Evolutionary conservation across 2,329 filamentous ascomycete species (phyloP).

Genomic region (Nemania sp.): DNA sequence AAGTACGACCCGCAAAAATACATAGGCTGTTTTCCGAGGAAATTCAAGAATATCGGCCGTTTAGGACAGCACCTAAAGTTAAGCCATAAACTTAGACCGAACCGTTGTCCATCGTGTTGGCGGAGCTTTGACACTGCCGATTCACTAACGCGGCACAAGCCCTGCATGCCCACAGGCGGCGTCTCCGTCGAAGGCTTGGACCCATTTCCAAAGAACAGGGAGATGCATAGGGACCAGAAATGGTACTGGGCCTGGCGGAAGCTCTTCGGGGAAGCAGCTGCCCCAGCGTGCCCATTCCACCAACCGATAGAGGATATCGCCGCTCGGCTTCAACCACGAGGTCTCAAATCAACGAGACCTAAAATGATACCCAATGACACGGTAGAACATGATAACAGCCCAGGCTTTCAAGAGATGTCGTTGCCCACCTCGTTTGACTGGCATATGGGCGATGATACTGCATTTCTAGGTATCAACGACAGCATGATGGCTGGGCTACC

Average conservation of each 20-base stretch:
- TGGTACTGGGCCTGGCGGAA: constrained; percentile 20
- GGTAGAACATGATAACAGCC: neutral
- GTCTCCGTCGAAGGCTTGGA: constrained; percentile 4
- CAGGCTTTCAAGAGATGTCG: neutral
- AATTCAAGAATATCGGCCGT: constrained; percentile 7
- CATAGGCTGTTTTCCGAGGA: neutral
- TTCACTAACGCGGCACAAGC: neutral
- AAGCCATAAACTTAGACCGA: constrained; percentile 6
- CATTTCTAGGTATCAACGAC: neutral
- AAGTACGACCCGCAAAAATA: constrained; percentile 11
- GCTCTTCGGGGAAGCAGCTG: constrained; percentile 10
- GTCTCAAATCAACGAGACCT: too few relatives aligned
- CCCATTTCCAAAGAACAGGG: constrained; percentile 11
- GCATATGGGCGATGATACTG: neutral
- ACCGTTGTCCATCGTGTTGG: constrained; percentile 13
- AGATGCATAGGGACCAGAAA: neutral
- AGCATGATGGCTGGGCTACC: neutral
- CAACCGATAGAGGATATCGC: constrained; percentile 9
- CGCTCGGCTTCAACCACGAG: neutral
- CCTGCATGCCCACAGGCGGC: constrained; percentile 8
- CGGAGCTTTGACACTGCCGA: constrained; percentile 7
- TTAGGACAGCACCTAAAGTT: constrained; percentile 9
- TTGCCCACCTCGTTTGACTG: neutral
- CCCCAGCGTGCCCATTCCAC: constrained; percentile 12
- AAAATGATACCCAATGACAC: neutral